Evolutionary conservation across 208 protist species (phyloP), one percentile per base, ranked within the genome.

Genomic region (Acanthamoeba healyi): DNA sequence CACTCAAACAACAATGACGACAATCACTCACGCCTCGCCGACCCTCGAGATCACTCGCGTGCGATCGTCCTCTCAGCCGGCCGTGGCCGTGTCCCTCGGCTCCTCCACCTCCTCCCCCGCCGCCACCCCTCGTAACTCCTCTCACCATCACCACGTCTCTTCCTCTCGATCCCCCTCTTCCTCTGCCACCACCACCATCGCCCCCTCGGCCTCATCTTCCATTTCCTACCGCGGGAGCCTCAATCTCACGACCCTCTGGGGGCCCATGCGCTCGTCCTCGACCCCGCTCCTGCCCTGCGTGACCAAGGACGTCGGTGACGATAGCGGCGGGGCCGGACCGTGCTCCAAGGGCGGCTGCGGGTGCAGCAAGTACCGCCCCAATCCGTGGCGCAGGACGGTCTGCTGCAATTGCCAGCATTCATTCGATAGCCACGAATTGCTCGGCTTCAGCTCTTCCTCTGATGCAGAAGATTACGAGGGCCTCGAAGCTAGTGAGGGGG

Each of bases 361-460:
- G 4, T 84, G 74, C 74, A 84, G 58, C 42, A 84, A 84, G 74
- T 84, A 58, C 44, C 74, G 74, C 74, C 74, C 74, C 36, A 84
- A 84, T 36, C 74, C 74, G 5, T 84, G 74, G 74, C 74, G 74
- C 19, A 49, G 17, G 10, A 84, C 74, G 2, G 74, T 84, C 22
- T 84, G 74, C 22, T 84, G 74, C 74, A 84, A 84, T 36, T 84
- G 74, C 19, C 74, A 84, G 74, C 74, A 84, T 40, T 84, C 74
- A 0, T 49, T 56, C 38, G 74, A 84, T 19, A 84, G 74, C 22
- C 74, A 84, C 44, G 44, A 84, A 84, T 9, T 58, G 42, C 44
- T 26, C 34, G n/a, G n/a, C n/a, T n/a, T n/a, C n/a, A n/a, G n/a
- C n/a, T n/a, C n/a, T n/a, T n/a, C 44, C 26, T 38, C 15, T 17